Evolutionary conservation across 768 basidiomycete species (phyloP), one percentile per base, ranked within the genome.

Genomic region (Fomitopsis serialis): DNA sequence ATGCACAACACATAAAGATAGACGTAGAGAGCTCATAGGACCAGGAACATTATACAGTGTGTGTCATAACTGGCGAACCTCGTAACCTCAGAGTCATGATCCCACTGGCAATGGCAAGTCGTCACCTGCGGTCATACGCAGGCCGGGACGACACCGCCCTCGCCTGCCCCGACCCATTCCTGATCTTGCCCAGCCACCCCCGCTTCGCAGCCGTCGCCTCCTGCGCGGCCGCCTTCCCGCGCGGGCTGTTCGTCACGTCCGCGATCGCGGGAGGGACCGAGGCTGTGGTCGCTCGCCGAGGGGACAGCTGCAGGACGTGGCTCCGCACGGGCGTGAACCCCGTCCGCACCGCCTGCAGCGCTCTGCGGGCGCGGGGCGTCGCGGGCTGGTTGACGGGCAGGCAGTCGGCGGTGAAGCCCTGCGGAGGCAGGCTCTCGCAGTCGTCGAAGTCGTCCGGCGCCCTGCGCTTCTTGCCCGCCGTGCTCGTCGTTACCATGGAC

Each of bases 381-480:
- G 68, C 66, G 45, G 68, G 67, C 51, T 70, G 64, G 9, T 53
- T 60, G 52, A 62, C 36, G 50, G 68, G 65, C 34, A 61, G 61
- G 37, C 80, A 75, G 10, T 85, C 84, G 0, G 72, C 71, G 35
- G 77, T 84, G 71, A 80, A 87, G 3, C 74, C 85, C 62, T 90
- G 87, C 0, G 79, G 77, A 23, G 87, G 84, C 24, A 85, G 68
- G 49, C 59, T 54, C 7, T 77, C 75, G 67, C 77, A 63, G 57
- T 74, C 71, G 47, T 89, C 87, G 57, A 86, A 87, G 59, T 91
- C 88, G 52, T 90, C 89, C 1, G 89, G 89, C 24, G 82, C 84
- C 22, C 81, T 79, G 11, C 89, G 78, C 64, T 90, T 91, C 72
- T 82, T 84, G 27, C 86, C 83, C 19, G 82, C 84, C 21, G 81